These are phyloP conservation scores for Camellia granthamiana DNA, from an alignment of 148 eudicot species.

Conservation along the genomic window DNA sequence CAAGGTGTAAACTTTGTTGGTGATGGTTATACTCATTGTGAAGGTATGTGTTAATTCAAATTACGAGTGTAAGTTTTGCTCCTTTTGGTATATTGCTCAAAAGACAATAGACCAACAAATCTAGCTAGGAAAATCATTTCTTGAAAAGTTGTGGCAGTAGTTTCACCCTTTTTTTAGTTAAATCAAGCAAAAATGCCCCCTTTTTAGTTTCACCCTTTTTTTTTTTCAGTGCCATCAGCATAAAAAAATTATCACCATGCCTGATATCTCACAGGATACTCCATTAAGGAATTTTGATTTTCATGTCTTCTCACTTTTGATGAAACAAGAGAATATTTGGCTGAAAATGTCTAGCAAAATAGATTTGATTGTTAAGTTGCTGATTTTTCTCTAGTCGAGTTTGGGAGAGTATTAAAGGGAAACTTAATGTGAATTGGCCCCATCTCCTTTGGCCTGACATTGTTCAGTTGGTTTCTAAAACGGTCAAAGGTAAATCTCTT, in stretches of 20 bases:
- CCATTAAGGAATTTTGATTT: too few relatives aligned
- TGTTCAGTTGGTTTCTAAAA: too few relatives aligned
- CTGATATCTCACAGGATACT: too few relatives aligned
- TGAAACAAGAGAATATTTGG: not conserved
- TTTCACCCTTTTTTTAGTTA: not conserved
- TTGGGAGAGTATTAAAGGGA: too few relatives aligned
- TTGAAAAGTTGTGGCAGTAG: not conserved
- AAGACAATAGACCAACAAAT: not conserved
- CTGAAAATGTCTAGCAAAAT: not conserved
- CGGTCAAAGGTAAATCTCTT: too few relatives aligned
- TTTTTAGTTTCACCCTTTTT: not conserved
- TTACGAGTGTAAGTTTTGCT: not conserved
- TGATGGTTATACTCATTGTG: conserved; percentile 83
- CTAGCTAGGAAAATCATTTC: too few relatives aligned
- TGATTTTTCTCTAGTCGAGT: too few relatives aligned
- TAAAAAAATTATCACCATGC: too few relatives aligned
- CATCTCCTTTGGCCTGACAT: too few relatives aligned
- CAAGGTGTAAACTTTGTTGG: conserved; percentile 78
- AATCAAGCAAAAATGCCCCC: not conserved
- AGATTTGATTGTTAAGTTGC: not conserved
- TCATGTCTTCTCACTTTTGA: too few relatives aligned
- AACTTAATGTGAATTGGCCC: too few relatives aligned
- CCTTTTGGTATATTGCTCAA: not conserved
- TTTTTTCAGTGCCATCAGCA: too few relatives aligned
- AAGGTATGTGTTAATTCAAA: conserved; percentile 43